A percentile compares a stretch with the other conserved stretches of the same genome.
Evolutionary conservation across 2,329 filamentous ascomycete species (phyloP).

Genomic region (Geoglossum cookeanum): DNA sequence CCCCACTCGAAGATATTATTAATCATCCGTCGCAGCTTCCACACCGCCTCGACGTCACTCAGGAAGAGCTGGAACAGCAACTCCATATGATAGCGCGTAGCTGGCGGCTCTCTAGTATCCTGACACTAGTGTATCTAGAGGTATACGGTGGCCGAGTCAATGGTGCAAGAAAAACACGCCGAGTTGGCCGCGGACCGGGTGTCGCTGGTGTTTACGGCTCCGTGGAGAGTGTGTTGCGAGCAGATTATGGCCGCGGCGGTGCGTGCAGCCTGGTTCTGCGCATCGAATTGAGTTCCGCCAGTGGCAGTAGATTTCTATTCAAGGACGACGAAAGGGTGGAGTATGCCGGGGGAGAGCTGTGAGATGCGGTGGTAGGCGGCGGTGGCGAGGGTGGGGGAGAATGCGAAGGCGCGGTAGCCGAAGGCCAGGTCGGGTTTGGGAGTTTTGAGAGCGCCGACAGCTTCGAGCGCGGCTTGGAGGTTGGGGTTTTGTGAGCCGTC

Average conservation of each 20-base stretch:
- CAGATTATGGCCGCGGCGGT: background rate
- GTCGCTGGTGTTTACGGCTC: background rate
- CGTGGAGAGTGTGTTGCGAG: background rate
- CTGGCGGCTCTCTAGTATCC: background rate
- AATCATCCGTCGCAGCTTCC: background rate
- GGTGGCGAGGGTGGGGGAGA: background rate
- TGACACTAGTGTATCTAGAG: background rate
- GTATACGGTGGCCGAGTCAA: background rate
- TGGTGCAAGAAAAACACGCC: background rate
- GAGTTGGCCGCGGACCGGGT: background rate
- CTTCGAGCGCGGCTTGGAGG: background rate
- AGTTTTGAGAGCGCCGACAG: background rate
- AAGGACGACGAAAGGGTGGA: background rate
- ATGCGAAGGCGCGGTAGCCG: background rate
- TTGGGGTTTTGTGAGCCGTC: background rate
- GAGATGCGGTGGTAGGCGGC: background rate
- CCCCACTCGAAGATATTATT: background rate
- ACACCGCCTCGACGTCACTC: background rate
- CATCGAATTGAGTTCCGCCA: background rate
- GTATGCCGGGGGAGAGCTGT: background rate
- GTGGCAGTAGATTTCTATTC: background rate
- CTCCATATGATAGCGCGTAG: background rate
- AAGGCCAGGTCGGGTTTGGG: background rate
- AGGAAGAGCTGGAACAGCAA: background rate
- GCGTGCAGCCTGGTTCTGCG: background rate